Base-by-base conservation (phyloP, 805 yeast species). In the Hagleromyces aurorensis region DNA sequence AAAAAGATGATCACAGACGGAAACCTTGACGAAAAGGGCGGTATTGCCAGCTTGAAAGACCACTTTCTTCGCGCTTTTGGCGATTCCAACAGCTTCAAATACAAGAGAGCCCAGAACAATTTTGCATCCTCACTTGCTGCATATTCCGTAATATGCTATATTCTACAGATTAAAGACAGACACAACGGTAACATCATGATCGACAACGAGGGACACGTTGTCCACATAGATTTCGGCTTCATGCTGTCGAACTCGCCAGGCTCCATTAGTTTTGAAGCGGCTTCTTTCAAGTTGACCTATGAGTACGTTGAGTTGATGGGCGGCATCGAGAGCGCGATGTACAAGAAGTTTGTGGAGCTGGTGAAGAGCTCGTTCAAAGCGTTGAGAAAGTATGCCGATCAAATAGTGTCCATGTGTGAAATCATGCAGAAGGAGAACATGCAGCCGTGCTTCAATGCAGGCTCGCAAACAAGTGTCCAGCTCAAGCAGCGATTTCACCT, bases 141-240 rank as follows among this genome's bases (percentile, higher is more conserved):
- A 0, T 91, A 89, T 57, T 86, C 96, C 0, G 75, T 91, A 11
- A 78, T 91, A 19, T 85, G 96, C 37, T 91, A 86, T 44, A 62
- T 89, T 22, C 62, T 91, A 28, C 97, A 89, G 59, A 83, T 91
- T 37, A 91, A 91, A 54, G 98, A 91, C 57, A 72, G 98, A 43
- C 98, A 89, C 52, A 89, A 89, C 52, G 98, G 98, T 49, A 91
- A 91, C 55, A 87, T 91, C 35, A 89, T 91, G 98, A 64, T 89
- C 21, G 98, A 91, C 50, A 76, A 79, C 35, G 94, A 89, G 36
- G 98, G 98, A 0, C 98, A 91, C 51, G 80, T 91, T 8, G 76
- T 89, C 25, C 94, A 84, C 55, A 91, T 91, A 44, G 98, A 91
- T 59, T 91, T 91, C 62, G 98, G 98, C 0, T 89, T 85, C 55